phyloP scores from a whole-genome alignment of 148 eudicot genomes.

The Cornus florida region DNA sequence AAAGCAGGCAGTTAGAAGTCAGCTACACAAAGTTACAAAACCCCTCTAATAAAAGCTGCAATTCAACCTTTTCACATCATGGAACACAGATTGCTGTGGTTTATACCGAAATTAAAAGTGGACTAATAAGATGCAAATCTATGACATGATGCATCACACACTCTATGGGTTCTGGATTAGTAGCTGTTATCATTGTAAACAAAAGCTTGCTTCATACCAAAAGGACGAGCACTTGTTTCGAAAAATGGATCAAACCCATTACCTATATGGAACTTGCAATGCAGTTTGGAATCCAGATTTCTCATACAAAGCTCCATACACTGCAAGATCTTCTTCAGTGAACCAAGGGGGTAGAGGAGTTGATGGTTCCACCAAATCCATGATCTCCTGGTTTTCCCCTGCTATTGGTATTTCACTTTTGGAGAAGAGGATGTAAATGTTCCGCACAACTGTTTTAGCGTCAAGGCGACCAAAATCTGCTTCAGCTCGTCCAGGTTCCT shows the following conservation, averaged over 20 bases:
- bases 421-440: conserved; percentile 42
- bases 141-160: no score
- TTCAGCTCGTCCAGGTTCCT: conserved; percentile 45
- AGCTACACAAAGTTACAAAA: no score
- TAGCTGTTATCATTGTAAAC: background rate
- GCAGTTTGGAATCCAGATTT: conserved; percentile 45
- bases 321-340: conserved; percentile 39
- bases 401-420: conserved; percentile 40
- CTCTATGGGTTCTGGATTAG: no score
- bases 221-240: no score
- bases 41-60: no score
- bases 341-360: conserved; percentile 41
- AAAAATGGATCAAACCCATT: background rate
- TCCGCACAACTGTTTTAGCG: conserved; percentile 37
- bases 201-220: no score
- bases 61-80: no score
- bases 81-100: no score
- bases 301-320: conserved; percentile 36
- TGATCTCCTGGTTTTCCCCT: conserved; percentile 32
- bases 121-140: no score
- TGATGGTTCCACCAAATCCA: conserved; percentile 38
- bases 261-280: conserved; percentile 47
- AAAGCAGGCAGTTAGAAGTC: no score
- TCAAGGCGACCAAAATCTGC: conserved; percentile 40
- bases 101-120: no score